Base-by-base conservation (phyloP, 179 eudicot species). In the Sideroxylon spinosum region DNA sequence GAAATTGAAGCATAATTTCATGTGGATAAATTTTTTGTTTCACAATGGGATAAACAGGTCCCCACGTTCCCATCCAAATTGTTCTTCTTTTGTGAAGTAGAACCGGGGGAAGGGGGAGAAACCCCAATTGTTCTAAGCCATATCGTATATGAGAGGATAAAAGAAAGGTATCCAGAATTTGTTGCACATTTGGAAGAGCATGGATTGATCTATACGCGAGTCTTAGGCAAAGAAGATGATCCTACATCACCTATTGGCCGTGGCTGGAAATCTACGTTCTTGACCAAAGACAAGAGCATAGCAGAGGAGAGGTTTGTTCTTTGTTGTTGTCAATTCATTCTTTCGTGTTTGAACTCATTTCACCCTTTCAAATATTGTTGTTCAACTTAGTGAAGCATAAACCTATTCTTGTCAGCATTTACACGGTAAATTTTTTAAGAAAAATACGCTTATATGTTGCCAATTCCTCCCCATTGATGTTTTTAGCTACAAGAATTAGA, bases 121-220 rank as follows among this genome's bases (percentile, higher is more conserved):
- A 95, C 98, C 61, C 97, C 97, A 17, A 91, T 95, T 49, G 98
- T 91, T 79, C 97, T 90, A 25, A 93, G 98, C 81, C 97, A 93
- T 60, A 66, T 91, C 14, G 85, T 93, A 22, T 95, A 95, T 67
- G 88, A 93, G 72, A 90, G 76, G 83, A 95, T 93, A 97, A 93
- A 89, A 77, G 86, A 86, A 46, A 88, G 46, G 79, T 85, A 95
- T 85, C 97, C 95, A 0, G 89, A 91, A 3, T 93, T 93, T 65
- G 97, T 95, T 13, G 84, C 85, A 48, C 79, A 76, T 32, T 81
- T 93, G 28, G 98, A 95, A 84, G 88, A 93, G 70, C 86, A 82
- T 32, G 98, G 98, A 37, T 70, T 93, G 84, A 86, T 93, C 59
- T 95, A 93, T 75, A 81, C 81, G 13, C 87, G 98, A 69, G 91